Base-by-base conservation (phyloP, 441 rosid species). In the Populus hybrid region DNA sequence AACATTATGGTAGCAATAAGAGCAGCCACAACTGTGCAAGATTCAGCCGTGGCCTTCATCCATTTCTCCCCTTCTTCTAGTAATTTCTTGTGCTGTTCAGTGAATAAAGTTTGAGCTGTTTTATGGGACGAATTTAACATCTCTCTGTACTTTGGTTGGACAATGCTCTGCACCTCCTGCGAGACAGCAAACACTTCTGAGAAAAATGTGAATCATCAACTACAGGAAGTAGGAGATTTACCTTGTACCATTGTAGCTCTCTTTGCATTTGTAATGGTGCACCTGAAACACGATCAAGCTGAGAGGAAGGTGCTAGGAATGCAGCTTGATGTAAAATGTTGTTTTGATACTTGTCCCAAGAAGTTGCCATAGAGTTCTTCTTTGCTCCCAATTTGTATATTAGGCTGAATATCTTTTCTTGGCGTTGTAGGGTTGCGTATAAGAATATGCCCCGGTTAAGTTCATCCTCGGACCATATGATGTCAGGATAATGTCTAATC, bases 201-300 rank as follows among this genome's bases (percentile, higher is more conserved):
- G 21, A 54, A 57, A 16, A 6, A 1, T 36, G 23, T 14, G 9
- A 40, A 54, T 0, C 57, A 6, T 46, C 26, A 4, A 11, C 35
- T n/a, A 10, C 4, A 21, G 10, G 21, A 73, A 64, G 5, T 6
- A 28, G 64, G 2, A 42, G 8, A 50, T 38, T 72, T 59, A 90
- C 93, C 91, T 90, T 88, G 28, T 80, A 90, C 95, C 95, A 92
- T 69, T 90, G 96, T 9, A 90, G 71, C 71, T 92, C 96, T 77
- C 94, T 82, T 34, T 92, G 96, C 96, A 92, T 89, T 66, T 92
- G 97, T 54, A 92, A 81, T 76, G 93, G 93, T 18, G 97, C 97
- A 28, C 97, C 94, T 0, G 91, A 81, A 76, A 92, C 90, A 6
- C 85, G 87, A 65, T 87, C 91, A n/a, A 92, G 91, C 75, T 86